Conservation (phyloP, 306 rosid genomes). For the Comarum palustre region DNA sequence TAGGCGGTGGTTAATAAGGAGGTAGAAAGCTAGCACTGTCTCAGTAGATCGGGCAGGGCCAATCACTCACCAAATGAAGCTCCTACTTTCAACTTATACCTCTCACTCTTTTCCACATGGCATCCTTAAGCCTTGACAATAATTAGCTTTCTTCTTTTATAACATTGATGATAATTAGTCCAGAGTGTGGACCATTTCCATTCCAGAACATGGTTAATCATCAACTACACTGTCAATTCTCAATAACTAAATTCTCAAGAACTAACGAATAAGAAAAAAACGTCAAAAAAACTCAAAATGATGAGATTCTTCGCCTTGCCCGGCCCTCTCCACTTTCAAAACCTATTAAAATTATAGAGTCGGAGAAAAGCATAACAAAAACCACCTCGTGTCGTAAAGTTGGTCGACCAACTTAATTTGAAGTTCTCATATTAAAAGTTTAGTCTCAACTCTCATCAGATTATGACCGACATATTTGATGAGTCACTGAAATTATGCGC, state of each 20-base stretch:
- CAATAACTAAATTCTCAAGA: neutral
- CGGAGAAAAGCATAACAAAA: no score
- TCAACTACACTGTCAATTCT: neutral
- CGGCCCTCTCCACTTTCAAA: neutral
- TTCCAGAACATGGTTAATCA: neutral
- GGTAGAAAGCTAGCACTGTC: conserved; percentile 58
- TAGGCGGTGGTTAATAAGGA: conserved; percentile 49
- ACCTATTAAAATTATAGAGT: no score
- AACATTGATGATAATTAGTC: conserved; percentile 19
- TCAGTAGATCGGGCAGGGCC: conserved; percentile 53
- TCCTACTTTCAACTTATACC: conserved; percentile 22
- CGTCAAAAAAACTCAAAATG: neutral
- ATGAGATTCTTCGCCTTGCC: neutral
- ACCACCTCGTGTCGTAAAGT: no score
- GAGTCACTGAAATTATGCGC: no score
- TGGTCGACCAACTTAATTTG: no score
- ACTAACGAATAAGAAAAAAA: no score
- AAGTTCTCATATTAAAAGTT: no score
- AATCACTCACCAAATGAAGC: conserved; percentile 39
- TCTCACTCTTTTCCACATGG: conserved; percentile 36
- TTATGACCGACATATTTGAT: no score
- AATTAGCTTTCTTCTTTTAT: conserved; percentile 12
- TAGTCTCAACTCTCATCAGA: no score
- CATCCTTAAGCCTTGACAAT: conserved; percentile 22
- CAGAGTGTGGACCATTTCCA: conserved; percentile 33